Conservation (phyloP, 116 monocot genomes). For the Posidonia oceanica region DNA sequence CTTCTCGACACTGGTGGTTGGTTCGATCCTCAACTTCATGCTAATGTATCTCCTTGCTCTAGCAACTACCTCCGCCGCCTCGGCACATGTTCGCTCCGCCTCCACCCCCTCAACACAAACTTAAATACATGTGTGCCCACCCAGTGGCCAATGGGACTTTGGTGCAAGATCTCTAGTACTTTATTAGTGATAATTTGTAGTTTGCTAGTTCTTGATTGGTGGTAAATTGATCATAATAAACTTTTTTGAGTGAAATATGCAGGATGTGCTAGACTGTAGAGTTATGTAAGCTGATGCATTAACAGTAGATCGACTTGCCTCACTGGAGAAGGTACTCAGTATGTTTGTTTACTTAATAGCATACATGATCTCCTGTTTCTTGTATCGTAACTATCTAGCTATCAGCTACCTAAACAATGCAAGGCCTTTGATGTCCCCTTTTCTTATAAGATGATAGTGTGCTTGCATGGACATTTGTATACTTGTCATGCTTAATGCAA, state of each 20-base stretch:
- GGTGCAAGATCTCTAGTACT: neutral
- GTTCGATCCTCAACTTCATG: constrained; percentile 76
- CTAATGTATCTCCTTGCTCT: constrained; percentile 85
- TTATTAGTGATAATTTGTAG: neutral
- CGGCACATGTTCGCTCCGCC: neutral
- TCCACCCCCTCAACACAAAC: too few species aligned
- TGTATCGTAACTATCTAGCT: too few species aligned
- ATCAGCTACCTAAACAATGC: too few species aligned
- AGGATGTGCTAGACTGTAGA: constrained; percentile 92
- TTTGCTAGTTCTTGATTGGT: neutral
- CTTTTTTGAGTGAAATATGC: constrained; percentile 8
- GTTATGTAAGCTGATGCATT: constrained; percentile 93
- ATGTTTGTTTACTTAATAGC: neutral
- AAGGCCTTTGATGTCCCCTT: too few species aligned
- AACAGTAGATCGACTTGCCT: constrained; percentile 88
- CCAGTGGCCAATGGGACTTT: neutral
- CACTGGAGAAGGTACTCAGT: constrained; percentile 68
- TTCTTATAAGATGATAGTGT: neutral
- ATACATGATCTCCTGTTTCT: neutral
- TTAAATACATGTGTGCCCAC: neutral
- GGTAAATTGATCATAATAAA: neutral
- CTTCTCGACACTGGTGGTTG: constrained; percentile 69
- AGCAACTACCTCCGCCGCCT: constrained; percentile 20
- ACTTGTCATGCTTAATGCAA: neutral
- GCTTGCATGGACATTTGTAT: neutral